Base-by-base conservation (phyloP, 2,329 filamentous ascomycete genomes). In the Phialophora verrucosa region DNA sequence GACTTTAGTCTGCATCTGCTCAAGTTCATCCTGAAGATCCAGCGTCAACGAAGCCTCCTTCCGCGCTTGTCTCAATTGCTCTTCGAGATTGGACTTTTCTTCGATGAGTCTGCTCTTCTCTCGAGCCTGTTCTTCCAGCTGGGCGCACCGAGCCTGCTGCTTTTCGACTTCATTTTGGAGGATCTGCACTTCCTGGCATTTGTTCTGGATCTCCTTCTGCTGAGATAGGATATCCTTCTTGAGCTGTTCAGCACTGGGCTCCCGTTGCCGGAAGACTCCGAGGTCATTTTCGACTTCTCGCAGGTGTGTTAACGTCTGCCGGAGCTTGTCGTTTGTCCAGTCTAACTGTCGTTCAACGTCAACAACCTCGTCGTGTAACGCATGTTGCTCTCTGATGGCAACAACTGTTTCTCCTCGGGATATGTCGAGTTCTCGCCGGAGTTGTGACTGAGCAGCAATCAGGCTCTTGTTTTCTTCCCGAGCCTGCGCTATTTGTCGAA, bases 141-240 rank as follows among this genome's bases (percentile, higher is more conserved):
- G 38, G 23, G 29, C 57, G 27, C 25, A 51, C 31, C 20, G 25
- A 12, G 53, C 10, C 38, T 56, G 38, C 44, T 62, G 49, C 20
- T 54, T n/a, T 12, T 53, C 8, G 17, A 59, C 4, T 20, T 58
- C 32, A 3, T 59, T 47, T 8, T 61, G 29, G n/a, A 58, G 38
- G 1, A 25, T 5, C 32, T 54, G 42, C 2, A 65, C 49, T n/a
- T 65, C 59, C 31, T 17, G 17, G 25, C 51, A 49, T 12, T 62
- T 62, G 3, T 29, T 32, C 17, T 20, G 23, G 20, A 65, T 42
- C n/a, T 62, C 42, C 32, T 38, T 42, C 32, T 20, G 20, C 11
- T 62, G 63, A 56, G 58, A 47, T 12, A 53, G 38, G 12, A 27
- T 29, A 25, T 63, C 54, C 25, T 62, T 25, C 47, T 65, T 65